Base-by-base conservation (phyloP, 306 rosid genomes). In the Malus asiatica region DNA sequence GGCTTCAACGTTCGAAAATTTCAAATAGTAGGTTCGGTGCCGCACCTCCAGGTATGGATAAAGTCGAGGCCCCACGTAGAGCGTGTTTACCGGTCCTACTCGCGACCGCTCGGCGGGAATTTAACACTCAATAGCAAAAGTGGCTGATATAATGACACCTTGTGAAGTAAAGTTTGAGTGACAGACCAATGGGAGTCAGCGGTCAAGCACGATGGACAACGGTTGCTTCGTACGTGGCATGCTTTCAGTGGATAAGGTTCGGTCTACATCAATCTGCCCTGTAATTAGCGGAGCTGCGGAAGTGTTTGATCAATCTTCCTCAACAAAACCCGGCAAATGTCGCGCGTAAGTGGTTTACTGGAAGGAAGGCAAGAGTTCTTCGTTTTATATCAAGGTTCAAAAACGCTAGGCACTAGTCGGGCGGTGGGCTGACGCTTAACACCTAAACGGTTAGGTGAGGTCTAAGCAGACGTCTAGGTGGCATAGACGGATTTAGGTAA, bases 1-100 rank as follows among this genome's bases (percentile, higher is more conserved):
- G 25, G 55, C 78, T 38, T 64, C 84, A 89, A 89, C 93, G 93
- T 88, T 89, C 90, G 74, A 88, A 88, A 89, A 80, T 72, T 91
- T 91, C 89, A 86, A 91, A 91, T 86, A 1, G 20, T 8, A 55
- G 74, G 80, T 58, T 70, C 82, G 90, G 87, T 8, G 11, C 86
- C 88, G 59, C 42, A 86, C 76, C 88, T 22, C 5, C 6, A 83
- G 94, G 83, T 60, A 58, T 55, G 91, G 88, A 32, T 0, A 22
- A 40, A 5, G 75, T 20, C 9, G 29, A 35, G 89, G 88, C 75
- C 91, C 93, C 93, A 88, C 86, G n/a, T 4, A 71, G 90, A 70
- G 88, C 85, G 78, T 68, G 73, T 80, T 75, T 20, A 48, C 29
- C n/a, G 77, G 88, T 32, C 93, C 91, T 71, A 82, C 83, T 79